Evolutionary conservation across 768 basidiomycete species (phyloP), one percentile per base, ranked within the genome.

Genomic region (Tulasnella sp.): DNA sequence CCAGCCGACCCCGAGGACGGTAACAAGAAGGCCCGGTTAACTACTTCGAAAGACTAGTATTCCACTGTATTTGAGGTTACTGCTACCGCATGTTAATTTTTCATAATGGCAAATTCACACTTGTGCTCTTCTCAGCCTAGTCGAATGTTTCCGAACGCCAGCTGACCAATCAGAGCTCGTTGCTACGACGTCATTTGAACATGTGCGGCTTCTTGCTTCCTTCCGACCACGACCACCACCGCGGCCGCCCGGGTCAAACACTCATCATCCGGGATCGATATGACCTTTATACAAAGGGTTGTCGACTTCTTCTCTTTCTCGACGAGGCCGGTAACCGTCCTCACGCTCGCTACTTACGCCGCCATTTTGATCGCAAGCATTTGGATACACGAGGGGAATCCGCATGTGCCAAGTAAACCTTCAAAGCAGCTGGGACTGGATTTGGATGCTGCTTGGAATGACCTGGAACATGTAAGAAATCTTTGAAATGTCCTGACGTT

Each of bases 321-420:
- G 76, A 84, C 86, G 1, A 71, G 85, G 16, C 88, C 89, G 0
- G 87, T 88, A 12, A 88, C 89, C 0, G 76, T 89, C 75, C 82
- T 91, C 2, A 84, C 88, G 21, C 80, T 88, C 14, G 73, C 89
- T 77, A 82, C 89, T 44, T 93, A 92, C 82, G 83, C 84, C 0
- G 82, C 85, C 1, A 84, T 91, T 75, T 88, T 91, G 40, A 73
- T 52, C 36, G 72, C 78, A 44, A 74, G 40, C 18, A 78, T 77
- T 27, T 71, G 71, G 76, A 80, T 80, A 19, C 76, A 80, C 38
- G 80, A 80, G 76, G 58, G 38, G 19, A 40, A 39, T 21, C 48
- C 38, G 18, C 38, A 77, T 9, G 40, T 76, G 1, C 80, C 80
- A 24, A 77, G 21, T 39, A 42, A 79, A 42, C 71, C 38, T 27